Base-by-base conservation (phyloP, 2,329 filamentous ascomycete genomes). In the Ceratocystis colombiana region DNA sequence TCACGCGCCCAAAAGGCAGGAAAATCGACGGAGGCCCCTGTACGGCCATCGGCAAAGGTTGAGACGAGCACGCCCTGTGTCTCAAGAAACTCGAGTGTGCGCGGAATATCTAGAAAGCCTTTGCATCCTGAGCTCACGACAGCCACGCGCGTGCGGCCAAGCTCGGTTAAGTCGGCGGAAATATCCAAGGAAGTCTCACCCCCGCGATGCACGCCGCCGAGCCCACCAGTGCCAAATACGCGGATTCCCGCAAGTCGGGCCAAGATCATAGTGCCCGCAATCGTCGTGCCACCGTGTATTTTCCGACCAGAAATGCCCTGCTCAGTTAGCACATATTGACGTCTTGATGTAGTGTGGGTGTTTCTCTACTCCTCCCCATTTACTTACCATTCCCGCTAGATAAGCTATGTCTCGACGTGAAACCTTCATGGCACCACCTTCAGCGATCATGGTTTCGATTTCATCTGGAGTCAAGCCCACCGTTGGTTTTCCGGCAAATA, bases 71-170 rank as follows among this genome's bases (percentile, higher is more conserved):
- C 91, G 8, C 89, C 89, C 73, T 87, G 84, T 0, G 84, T 87
- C 74, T 87, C 85, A 22, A 87, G 78, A 70, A 81, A 81, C 77
- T 99, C 94, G 4, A 99, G 80, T 0, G 94, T 99, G 64, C 90
- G 82, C 1, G 88, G 86, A 68, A 96, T 91, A 73, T 99, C 94
- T 46, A 99, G 80, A 75, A 99, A 97, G 69, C 93, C 94, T 77
- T 99, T 99, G 77, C 90, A 95, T 15, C 94, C 94, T 70, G 89
- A 90, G 75, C 88, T 89, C 64, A 99, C 80, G 1, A 99, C 92
- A 30, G 92, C 88, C 64, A 99, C 87, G 10, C 89, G 85, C 6
- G 92, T 96, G 67, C 91, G 83, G 17, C 94, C 92, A 63, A 99
- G 83, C 79, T 97, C 94, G 3, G 90, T 96, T 68, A 99, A 80